Evolutionary conservation across 176 grass and related monocot genomes (phyloP).

Genomic region (Panicum miliaceum): DNA sequence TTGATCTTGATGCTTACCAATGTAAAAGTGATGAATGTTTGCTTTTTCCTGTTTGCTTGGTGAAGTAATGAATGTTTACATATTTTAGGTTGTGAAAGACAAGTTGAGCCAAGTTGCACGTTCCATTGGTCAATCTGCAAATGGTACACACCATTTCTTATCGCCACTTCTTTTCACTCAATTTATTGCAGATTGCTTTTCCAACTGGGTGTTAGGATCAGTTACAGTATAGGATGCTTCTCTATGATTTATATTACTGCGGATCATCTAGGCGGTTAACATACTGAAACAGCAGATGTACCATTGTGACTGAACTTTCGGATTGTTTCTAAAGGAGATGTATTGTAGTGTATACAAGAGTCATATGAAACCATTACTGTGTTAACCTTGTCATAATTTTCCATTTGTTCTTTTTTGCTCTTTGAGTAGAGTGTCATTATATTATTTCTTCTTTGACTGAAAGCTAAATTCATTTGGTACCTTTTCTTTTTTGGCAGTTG

Average conservation of each 20-base stretch:
- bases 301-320: not conserved
- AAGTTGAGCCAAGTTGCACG: conserved; percentile 94
- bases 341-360: not conserved
- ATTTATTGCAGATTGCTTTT: not conserved
- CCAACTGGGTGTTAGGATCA: not conserved
- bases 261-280: not conserved
- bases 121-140: conserved; percentile 68
- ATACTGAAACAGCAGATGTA: conserved; percentile 18
- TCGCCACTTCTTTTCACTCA: not conserved
- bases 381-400: conserved; percentile 1
- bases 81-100: conserved; percentile 76
- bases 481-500: conserved; percentile 66
- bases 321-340: conserved; percentile 14
- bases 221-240: conserved; percentile 21
- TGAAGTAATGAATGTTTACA: conserved; percentile 35
- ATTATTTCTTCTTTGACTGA: conserved; percentile 20
- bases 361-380: not conserved
- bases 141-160: conserved; percentile 51
- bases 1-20: conserved; percentile 20
- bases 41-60: not conserved
- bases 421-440: conserved; percentile 14
- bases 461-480: conserved; percentile 29
- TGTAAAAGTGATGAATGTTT: not conserved
- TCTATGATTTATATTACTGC: conserved; percentile 20
- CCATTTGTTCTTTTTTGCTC: conserved; percentile 14